Base-by-base conservation (phyloP, 2,329 filamentous ascomycete species). In the Lithohypha guttulata region DNA sequence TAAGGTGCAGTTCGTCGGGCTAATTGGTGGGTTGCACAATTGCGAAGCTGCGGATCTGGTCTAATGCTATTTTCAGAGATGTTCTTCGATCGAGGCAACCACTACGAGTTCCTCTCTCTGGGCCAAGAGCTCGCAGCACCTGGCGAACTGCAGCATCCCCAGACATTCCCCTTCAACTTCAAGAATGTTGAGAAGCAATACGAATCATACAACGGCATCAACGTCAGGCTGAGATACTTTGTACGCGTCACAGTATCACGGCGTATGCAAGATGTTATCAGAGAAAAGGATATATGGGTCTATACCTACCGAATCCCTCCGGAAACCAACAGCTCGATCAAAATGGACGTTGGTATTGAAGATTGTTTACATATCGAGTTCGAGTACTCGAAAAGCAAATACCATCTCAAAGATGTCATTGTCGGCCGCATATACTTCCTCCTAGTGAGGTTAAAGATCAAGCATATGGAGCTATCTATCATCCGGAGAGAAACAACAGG, bases 141-240 rank as follows among this genome's bases (percentile, higher is more conserved):
- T 2, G 91, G 91, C 61, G 91, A 98, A 69, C 81, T 98, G 42
- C 91, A 96, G 60, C 93, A 98, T 65, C 91, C 91, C 29, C 91
- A 98, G 68, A 95, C 87, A 34, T 95, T 94, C 63, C 85, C 93
- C 52, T 98, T 98, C 76, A 93, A 95, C 69, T 98, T 98, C 77
- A 96, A 96, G 65, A 98, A 96, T 63, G 86, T 98, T 55, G 91
- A 98, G 74, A 98, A 98, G 71, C 87, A 93, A 63, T 98, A 98
- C 72, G 93, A 98, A 66, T 95, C 87, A 50, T 98, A 98, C 73
- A 93, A 94, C 60, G 91, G 91, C 58, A 98, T 98, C 76, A 98
- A 98, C 59, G 91, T 98, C 56, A 93, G 94, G 70, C 75, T 98
- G 59, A 86, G 91, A 53, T 98, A 98, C 75, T 96, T 96, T 65